phyloP scores from a whole-genome alignment of 1,139 yeast genomes.

The Nakaseomyces nivariensis region DNA sequence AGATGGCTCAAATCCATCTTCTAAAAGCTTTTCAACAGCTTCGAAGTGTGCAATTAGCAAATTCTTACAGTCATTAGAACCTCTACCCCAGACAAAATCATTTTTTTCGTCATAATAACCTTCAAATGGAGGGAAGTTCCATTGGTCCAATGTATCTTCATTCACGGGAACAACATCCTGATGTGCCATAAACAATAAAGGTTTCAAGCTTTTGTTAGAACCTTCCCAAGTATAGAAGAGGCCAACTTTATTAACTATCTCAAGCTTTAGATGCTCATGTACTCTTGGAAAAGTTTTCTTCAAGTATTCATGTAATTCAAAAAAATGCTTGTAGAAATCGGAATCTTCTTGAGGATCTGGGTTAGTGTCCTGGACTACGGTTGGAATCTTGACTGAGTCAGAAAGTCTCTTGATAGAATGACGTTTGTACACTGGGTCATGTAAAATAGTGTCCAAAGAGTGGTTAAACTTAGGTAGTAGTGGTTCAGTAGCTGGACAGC shows the following conservation, averaged over 20 bases:
- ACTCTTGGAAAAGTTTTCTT: constrained; percentile 50
- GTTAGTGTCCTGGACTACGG: constrained; percentile 49
- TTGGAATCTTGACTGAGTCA: constrained; percentile 52
- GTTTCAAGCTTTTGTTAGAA: constrained; percentile 42
- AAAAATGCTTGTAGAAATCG: constrained; percentile 23
- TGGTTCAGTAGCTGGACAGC: neutral
- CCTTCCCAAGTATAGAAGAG: constrained; percentile 63
- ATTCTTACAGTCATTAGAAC: constrained; percentile 55
- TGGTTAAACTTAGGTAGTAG: neutral
- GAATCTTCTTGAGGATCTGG: constrained; percentile 35
- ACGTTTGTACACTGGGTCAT: constrained; percentile 35
- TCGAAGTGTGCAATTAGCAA: constrained; percentile 48
- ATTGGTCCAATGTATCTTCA: constrained; percentile 41
- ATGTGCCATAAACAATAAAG: constrained; percentile 63
- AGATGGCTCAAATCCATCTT: constrained; percentile 39
- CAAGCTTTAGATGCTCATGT: constrained; percentile 39
- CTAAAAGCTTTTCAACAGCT: constrained; percentile 43
- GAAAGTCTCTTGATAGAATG: constrained; percentile 37
- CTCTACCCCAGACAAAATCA: constrained; percentile 50
- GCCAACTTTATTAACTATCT: constrained; percentile 56
- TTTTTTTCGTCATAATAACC: constrained; percentile 55
- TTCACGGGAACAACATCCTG: constrained; percentile 83
- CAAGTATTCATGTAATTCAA: constrained; percentile 44
- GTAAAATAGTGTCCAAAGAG: constrained; percentile 20
- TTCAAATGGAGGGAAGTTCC: constrained; percentile 64